Conservation (phyloP, 345 rosid species). For the Aegle marmelos region DNA sequence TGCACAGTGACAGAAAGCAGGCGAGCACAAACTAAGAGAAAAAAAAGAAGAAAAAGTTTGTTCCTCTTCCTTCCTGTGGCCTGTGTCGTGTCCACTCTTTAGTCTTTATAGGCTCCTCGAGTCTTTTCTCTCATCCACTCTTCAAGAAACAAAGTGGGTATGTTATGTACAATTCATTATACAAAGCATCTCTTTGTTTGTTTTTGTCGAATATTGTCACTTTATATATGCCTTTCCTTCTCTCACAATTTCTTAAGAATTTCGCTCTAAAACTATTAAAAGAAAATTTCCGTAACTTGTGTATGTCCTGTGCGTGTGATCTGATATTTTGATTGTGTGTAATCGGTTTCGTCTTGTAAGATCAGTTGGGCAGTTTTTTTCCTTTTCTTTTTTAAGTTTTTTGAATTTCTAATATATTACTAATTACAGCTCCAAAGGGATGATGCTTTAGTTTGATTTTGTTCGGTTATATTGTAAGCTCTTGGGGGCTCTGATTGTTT, state of each 20-base stretch:
- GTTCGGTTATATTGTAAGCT: not conserved
- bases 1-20: too few relatives aligned
- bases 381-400: not conserved
- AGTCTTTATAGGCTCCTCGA: not conserved
- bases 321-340: conserved; percentile 1
- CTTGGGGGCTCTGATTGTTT: not conserved
- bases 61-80: not conserved
- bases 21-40: too few relatives aligned
- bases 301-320: conserved; percentile 7
- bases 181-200: conserved; percentile 26
- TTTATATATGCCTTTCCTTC: not conserved
- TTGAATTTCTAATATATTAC: not conserved
- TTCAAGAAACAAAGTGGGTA: not conserved
- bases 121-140: not conserved
- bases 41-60: too few relatives aligned
- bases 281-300: not conserved
- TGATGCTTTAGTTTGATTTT: not conserved
- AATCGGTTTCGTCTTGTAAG: not conserved
- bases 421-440: not conserved
- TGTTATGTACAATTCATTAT: not conserved
- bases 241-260: conserved; percentile 13
- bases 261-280: not conserved
- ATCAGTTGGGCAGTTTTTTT: conserved; percentile 6
- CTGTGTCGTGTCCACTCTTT: not conserved
- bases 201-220: conserved; percentile 26